Percentiles rank a stretch among this genome's conserved stretches.
Conservation (phyloP, 805 yeast genomes). For the Torulaspora gathmanii region DNA sequence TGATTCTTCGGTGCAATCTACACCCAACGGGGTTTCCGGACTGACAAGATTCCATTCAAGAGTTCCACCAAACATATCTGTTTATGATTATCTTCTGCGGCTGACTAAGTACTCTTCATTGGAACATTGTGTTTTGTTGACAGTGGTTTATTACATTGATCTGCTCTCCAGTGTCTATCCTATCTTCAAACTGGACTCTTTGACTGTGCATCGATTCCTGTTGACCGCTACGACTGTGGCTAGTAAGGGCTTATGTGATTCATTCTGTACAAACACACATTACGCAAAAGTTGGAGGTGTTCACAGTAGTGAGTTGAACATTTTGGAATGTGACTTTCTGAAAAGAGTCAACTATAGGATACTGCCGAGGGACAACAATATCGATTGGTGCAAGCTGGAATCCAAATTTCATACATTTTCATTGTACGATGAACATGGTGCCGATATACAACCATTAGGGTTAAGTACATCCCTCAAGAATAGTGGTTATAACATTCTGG, state of each 20-base stretch:
- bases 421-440: slow-evolving; percentile 13
- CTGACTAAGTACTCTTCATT: slow-evolving; percentile 78
- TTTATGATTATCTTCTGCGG: slow-evolving; percentile 69
- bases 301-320: slow-evolving; percentile 72
- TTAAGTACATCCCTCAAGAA: slow-evolving; percentile 4
- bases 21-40: slow-evolving; percentile 12
- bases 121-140: slow-evolving; percentile 74
- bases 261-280: slow-evolving; percentile 88
- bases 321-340: slow-evolving; percentile 83
- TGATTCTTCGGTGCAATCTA: slow-evolving; percentile 40
- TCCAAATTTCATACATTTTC: slow-evolving; percentile 19
- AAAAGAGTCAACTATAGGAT: slow-evolving; percentile 74
- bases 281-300: slow-evolving; percentile 97
- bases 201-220: slow-evolving; percentile 89
- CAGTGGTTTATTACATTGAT: slow-evolving; percentile 88
- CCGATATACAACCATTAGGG: slow-evolving; percentile 9
- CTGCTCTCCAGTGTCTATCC: slow-evolving; percentile 72
- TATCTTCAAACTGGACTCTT: slow-evolving; percentile 75
- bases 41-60: slow-evolving; percentile 91
- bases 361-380: slow-evolving; percentile 48
- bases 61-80: slow-evolving; percentile 83
- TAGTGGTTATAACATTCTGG: slow-evolving; percentile 41
- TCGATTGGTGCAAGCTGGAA: slow-evolving; percentile 39
- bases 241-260: slow-evolving; percentile 86
- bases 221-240: slow-evolving; percentile 88